Percentiles rank a stretch among this genome's conserved stretches.
phyloP scores from a whole-genome alignment of 2,329 filamentous ascomycete genomes.

The Coniochaeta sp. region DNA sequence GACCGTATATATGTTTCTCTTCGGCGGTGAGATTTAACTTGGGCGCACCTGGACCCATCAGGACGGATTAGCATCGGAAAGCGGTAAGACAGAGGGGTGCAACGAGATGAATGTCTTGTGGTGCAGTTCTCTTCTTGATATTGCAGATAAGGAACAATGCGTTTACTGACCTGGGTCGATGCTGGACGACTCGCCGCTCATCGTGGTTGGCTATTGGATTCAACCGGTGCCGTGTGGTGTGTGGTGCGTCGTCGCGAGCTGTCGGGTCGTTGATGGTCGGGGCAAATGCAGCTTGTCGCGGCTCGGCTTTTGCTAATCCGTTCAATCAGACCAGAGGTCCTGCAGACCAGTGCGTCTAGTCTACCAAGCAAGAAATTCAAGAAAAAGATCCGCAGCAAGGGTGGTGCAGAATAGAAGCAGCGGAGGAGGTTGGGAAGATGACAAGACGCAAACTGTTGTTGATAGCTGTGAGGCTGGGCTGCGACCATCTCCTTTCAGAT shows the following conservation, averaged over 20 bases:
- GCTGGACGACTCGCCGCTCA: background rate
- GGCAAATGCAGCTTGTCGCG: background rate
- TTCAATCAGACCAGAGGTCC: background rate
- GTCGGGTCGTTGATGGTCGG: background rate
- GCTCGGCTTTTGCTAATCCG: background rate
- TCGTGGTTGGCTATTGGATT: background rate
- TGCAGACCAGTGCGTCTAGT: background rate
- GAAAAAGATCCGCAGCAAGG: background rate
- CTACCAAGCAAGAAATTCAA: background rate
- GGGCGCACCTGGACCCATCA: constrained; percentile 37
- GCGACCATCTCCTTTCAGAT: background rate
- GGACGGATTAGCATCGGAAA: background rate
- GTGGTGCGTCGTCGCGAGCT: background rate
- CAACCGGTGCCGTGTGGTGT: background rate
- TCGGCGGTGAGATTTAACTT: constrained; percentile 82
- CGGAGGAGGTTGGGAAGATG: background rate
- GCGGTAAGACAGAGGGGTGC: background rate
- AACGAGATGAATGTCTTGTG: background rate
- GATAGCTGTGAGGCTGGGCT: background rate
- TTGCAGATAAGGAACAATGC: background rate
- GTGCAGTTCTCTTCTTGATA: too few relatives aligned
- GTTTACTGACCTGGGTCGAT: background rate
- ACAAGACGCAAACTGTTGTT: too few relatives aligned
- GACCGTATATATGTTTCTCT: constrained; percentile 89
- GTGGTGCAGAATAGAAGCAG: background rate